Base-by-base conservation (phyloP, 1,284 basidiomycete species). In the Athelia psychrophila region DNA sequence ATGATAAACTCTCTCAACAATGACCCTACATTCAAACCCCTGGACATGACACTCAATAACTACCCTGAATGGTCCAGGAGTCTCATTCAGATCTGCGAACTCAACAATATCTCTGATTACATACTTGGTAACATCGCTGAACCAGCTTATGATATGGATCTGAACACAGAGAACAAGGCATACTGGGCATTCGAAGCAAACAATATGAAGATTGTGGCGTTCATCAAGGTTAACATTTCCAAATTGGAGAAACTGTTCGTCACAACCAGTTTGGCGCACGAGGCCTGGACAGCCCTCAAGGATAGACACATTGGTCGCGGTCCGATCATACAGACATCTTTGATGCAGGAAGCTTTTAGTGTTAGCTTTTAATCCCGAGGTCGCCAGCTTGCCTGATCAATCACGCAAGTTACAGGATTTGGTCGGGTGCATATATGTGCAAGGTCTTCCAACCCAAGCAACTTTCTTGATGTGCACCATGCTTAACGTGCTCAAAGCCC, bases 261-360 rank as follows among this genome's bases (percentile, higher is more conserved):
- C 6, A 20, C 70, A 9, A 42, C 20, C 6, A 16, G 9, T 5
- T 6, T 8, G 5, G 6, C 38, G 8, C 6, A 6, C 20, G n/a
- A 5, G 6, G 38, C 38, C 5, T 42, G 38, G 38, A 8, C n/a
- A 9, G n/a, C 6, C n/a, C 38, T 42, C 20, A n/a, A 8, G 8
- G n/a, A n/a, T 8, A 5, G 38, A 5, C 38, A 42, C n/a, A 5
- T 8, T 6, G 6, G n/a, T 6, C 38, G 20, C 5, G 38, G 38
- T 5, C 38, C 38, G 20, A 42, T 42, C 38, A 42, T 16, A n/a
- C 38, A 42, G 20, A 22, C n/a, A 5, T 16, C 8, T 6, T 16
- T 42, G n/a, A 42, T 42, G 8, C 38, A 42, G 38, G 38, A 42
- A 42, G 8, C n/a, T 6, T 30, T 30, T 13, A 6, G 6, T 5